Evolutionary conservation across 805 yeast genomes (phyloP).

Genomic region (Phaffomyces opuntiae): DNA sequence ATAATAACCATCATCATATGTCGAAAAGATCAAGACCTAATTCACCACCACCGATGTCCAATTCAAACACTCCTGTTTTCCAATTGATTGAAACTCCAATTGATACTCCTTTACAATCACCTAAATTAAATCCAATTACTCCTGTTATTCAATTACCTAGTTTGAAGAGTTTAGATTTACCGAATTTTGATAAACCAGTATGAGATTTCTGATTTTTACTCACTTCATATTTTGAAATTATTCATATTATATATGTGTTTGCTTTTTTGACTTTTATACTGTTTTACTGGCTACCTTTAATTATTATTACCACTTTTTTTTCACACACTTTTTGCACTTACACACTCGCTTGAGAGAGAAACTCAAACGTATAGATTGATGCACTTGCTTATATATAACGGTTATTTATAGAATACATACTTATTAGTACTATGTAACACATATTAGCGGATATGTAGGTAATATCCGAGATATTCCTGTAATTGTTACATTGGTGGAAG

Average conservation of each 20-base stretch:
- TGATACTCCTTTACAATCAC: slow-evolving; percentile 43
- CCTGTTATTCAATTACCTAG: slow-evolving; percentile 19
- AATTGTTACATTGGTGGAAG: too few species aligned
- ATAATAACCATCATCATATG: slow-evolving; percentile 18
- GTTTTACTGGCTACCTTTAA: too few species aligned
- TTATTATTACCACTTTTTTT: too few species aligned
- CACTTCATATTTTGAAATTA: neutral
- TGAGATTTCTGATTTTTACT: neutral
- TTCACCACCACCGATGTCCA: slow-evolving; percentile 29
- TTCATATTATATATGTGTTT: neutral
- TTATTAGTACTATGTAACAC: too few species aligned
- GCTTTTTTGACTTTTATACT: neutral
- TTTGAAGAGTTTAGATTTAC: slow-evolving; percentile 21
- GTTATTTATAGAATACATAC: too few species aligned
- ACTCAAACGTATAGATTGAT: too few species aligned
- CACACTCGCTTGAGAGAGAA: too few species aligned
- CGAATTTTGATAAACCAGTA: slow-evolving; percentile 11
- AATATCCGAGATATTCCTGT: too few species aligned
- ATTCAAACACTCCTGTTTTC: slow-evolving; percentile 16
- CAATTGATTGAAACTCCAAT: slow-evolving; percentile 37
- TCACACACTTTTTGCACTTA: too few species aligned
- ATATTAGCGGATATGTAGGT: too few species aligned
- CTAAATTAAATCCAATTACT: slow-evolving; percentile 26
- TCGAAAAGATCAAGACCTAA: slow-evolving; percentile 40
- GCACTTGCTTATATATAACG: too few species aligned